Percentiles rank a stretch among this genome's conserved stretches.
These are phyloP conservation scores for Cystofilobasidium macerans DNA, from an alignment of 768 basidiomycete species.

Conservation along the genomic window DNA sequence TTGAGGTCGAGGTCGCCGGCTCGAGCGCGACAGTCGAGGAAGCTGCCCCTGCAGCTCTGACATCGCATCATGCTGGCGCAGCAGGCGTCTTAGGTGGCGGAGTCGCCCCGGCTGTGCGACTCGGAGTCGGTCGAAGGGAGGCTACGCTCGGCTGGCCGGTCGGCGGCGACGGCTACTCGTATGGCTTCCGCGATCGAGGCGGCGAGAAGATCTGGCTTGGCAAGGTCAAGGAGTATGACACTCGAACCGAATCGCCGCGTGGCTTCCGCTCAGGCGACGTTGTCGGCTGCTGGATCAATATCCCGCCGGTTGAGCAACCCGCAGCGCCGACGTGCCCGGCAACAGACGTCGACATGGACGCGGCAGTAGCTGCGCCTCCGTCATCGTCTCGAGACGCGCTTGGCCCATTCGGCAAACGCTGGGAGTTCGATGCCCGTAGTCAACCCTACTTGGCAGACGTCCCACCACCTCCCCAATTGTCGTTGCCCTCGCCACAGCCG, in stretches of 20 bases:
- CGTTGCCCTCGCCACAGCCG: background rate
- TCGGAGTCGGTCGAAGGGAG: conserved; percentile 88
- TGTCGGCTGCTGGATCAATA: conserved; percentile 66
- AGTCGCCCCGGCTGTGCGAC: conserved; percentile 70
- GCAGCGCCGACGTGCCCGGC: too few relatives aligned
- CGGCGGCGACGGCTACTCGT: conserved; percentile 87
- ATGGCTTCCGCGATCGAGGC: conserved; percentile 78
- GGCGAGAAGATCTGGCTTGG: conserved; percentile 85
- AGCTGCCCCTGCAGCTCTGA: background rate
- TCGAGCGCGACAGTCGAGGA: conserved; percentile 22
- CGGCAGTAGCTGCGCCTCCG: background rate
- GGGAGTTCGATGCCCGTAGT: conserved; percentile 13
- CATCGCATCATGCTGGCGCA: too few relatives aligned
- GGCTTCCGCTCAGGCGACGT: conserved; percentile 70
- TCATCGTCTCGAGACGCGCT: conserved; percentile 26
- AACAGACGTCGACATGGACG: too few relatives aligned
- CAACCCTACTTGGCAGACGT: background rate
- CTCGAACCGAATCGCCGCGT: background rate
- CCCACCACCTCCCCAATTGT: background rate
- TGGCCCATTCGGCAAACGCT: conserved; percentile 46
- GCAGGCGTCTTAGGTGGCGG: conserved; percentile 45
- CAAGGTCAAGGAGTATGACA: conserved; percentile 61
- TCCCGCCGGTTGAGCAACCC: too few relatives aligned
- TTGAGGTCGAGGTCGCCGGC: conserved; percentile 52
- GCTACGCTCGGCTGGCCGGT: conserved; percentile 86